Evolutionary conservation across 2,329 filamentous ascomycete species (phyloP).

Genomic region (Graphiopsis chlorocephala): DNA sequence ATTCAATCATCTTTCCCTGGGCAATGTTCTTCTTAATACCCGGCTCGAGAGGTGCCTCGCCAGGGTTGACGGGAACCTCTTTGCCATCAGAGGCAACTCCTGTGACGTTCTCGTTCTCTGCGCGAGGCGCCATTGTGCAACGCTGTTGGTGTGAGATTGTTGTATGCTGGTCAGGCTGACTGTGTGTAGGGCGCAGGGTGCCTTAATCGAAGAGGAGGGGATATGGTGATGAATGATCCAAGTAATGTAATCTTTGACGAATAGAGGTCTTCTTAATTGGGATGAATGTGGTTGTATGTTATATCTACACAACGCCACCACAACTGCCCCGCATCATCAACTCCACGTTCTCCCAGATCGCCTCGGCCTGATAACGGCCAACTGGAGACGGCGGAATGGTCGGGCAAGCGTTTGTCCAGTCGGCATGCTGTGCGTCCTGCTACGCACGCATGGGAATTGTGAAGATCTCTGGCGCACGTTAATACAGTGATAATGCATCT

Average conservation of each 20-base stretch:
- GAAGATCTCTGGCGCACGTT: background rate
- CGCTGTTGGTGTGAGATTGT: background rate
- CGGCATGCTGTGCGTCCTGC: background rate
- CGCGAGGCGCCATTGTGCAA: slow-evolving; percentile 34
- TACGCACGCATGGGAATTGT: background rate
- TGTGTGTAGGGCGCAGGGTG: background rate
- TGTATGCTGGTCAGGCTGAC: background rate
- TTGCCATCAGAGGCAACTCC: slow-evolving; percentile 27
- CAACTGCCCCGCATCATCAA: background rate
- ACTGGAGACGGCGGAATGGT: background rate
- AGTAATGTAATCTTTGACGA: background rate
- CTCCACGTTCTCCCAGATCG: background rate
- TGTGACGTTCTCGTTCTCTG: slow-evolving; percentile 26
- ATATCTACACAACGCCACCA: background rate
- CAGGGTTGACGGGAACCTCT: slow-evolving; percentile 29
- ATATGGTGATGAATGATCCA: background rate
- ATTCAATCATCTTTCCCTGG: slow-evolving; percentile 30
- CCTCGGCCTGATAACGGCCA: background rate
- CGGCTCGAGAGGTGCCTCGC: slow-evolving; percentile 32
- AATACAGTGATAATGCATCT: background rate
- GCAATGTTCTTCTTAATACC: slow-evolving; percentile 34
- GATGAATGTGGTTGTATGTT: background rate
- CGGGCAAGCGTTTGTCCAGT: background rate
- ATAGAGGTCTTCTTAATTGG: background rate
- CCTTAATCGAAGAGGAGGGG: background rate